These are phyloP conservation scores for Chalciporus piperatus DNA, from an alignment of 768 basidiomycete species.

Conservation along the genomic window DNA sequence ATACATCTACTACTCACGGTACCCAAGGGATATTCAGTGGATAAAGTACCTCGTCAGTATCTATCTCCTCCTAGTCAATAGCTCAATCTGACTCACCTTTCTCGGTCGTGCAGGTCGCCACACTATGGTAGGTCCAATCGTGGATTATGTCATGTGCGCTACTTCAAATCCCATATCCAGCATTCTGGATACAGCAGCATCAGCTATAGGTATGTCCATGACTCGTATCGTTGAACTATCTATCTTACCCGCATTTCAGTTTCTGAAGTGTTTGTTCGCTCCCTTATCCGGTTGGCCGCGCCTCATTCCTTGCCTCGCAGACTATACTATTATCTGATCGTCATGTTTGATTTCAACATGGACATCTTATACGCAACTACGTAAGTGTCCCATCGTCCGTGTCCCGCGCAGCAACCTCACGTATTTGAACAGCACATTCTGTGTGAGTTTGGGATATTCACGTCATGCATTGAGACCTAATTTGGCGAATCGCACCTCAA, in stretches of 20 bases:
- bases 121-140: conserved; percentile 15
- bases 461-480: not conserved
- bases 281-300: not conserved
- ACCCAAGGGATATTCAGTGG: conserved; percentile 18
- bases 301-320: conserved; percentile 15
- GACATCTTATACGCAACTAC: conserved; percentile 24
- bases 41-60: conserved; percentile 21
- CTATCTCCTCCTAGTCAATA: not conserved
- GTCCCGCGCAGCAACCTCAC: not conserved
- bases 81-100: not conserved
- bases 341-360: conserved; percentile 21
- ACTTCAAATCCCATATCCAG: conserved; percentile 8
- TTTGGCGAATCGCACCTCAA: conserved; percentile 3
- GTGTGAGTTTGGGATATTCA: conserved; percentile 21
- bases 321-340: conserved; percentile 29
- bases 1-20: conserved; percentile 31
- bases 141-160: not conserved
- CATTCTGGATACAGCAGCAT: conserved; percentile 21
- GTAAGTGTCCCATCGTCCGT: conserved; percentile 10
- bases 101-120: conserved; percentile 16
- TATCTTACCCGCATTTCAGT: conserved; percentile 20
- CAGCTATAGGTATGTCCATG: conserved; percentile 24
- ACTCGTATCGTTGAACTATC: not conserved
- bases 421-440: conserved; percentile 22
- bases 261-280: conserved; percentile 22